Evolutionary conservation across 2,329 filamentous ascomycete genomes (phyloP), one percentile per base, ranked within the genome.

Genomic region (Botrytis cinerea): DNA sequence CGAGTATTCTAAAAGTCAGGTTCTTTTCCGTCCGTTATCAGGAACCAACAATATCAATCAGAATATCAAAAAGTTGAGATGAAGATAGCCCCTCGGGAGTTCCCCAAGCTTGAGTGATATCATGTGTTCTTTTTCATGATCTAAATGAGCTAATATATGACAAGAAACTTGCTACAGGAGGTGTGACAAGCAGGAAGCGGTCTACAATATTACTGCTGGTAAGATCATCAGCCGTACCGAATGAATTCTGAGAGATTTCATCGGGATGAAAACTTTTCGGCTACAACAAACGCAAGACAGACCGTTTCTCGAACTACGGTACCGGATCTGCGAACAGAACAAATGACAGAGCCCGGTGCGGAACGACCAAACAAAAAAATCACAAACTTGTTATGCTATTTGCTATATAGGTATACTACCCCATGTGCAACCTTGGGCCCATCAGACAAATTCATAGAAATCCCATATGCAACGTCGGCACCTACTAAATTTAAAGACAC

Each of bases 121-220:
- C n/a, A 57, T 28, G 16, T 32, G n/a, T 32, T 1, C 51, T 57
- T 57, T 32, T n/a, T 14, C 51, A 57, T 57, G n/a, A 28, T 57
- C n/a, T 28, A 57, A 18, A 57, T 4, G 51, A 28, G n/a, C n/a
- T 28, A 7, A 32, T 1, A 18, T 28, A 3, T 28, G 51, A 18
- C n/a, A 57, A 28, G 0, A 14, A n/a, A 7, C 25, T 54, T 54
- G 25, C 0, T n/a, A 8, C 25, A 7, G 25, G 5, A 54, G 25
- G 1, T 28, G 8, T 1, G 0, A 18, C n/a, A 32, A 32, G 14
- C 28, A 28, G 4, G 14, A 0, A 28, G n/a, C 9, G n/a, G n/a
- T 18, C 14, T 18, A 28, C 1, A 4, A 57, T 28, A 28, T 2
- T 28, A 57, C 51, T 57, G 7, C 51, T 32, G 12, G 14, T 57